Percentiles rank a stretch among this genome's conserved stretches.
These are phyloP conservation scores for Hymenoscyphus fraxineus DNA, from an alignment of 2,329 filamentous ascomycete species.

Conservation along the genomic window DNA sequence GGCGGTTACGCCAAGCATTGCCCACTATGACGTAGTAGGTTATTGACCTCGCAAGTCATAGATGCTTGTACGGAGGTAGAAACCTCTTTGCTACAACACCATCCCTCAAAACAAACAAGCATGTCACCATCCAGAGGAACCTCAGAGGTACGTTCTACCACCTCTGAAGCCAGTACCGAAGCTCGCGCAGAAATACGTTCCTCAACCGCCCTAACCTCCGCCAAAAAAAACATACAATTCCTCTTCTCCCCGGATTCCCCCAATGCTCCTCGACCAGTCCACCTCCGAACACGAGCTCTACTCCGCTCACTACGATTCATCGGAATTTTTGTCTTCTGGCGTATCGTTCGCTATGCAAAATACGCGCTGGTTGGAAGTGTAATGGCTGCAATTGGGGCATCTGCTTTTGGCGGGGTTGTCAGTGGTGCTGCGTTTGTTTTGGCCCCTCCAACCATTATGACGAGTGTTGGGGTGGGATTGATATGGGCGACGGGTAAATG, in stretches of 20 bases:
- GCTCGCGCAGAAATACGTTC: conserved; percentile 28
- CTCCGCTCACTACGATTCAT: conserved; percentile 31
- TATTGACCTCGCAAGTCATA: no score
- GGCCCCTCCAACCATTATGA: conserved; percentile 31
- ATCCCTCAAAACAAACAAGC: conserved; percentile 5
- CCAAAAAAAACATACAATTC: conserved; percentile 31
- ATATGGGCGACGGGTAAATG: conserved; percentile 33
- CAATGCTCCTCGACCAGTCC: conserved; percentile 25
- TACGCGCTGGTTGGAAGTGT: conserved; percentile 31
- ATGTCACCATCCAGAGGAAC: conserved; percentile 25
- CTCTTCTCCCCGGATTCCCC: conserved; percentile 29
- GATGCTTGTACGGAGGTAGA: no score
- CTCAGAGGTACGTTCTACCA: background rate
- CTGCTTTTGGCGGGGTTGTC: conserved; percentile 30
- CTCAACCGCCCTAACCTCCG: conserved; percentile 27
- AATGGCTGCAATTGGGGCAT: conserved; percentile 30
- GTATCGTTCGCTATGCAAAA: conserved; percentile 34
- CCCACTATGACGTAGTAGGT: no score
- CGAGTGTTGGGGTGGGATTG: conserved; percentile 28
- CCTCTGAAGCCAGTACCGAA: conserved; percentile 21
- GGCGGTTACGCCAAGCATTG: no score
- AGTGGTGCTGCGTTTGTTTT: conserved; percentile 31
- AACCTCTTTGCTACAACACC: background rate
- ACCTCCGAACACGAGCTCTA: conserved; percentile 32
- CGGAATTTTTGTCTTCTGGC: conserved; percentile 34